Base-by-base conservation (phyloP, 345 rosid genomes). In the Aquilaria yunnanensis region DNA sequence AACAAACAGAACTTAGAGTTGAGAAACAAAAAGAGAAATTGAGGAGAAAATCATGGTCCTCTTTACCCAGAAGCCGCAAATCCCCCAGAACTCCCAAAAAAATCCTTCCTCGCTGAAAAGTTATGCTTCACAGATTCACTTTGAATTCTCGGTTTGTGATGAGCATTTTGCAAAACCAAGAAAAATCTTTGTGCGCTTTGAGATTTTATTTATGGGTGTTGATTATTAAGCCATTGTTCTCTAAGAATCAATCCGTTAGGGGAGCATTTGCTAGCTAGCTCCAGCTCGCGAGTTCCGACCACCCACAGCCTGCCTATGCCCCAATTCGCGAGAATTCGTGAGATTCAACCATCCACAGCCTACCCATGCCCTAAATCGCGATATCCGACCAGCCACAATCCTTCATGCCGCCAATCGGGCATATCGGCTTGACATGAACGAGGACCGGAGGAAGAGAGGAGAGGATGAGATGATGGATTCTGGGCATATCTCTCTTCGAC, bases 171-270 rank as follows among this genome's bases (percentile, higher is more conserved):
- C 96, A 88, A 74, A 88, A 86, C 70, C 96, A 86, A 66, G 89
- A 86, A 30, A 83, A 84, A 74, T 86, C 94, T 14, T 59, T 86
- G 16, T 66, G 68, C 31, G 51, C 88, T 59, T 69, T 90, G 68
- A 79, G 81, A 47, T 83, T 90, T 62, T 90, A 84, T 75, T 71
- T 86, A 81, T 93, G 98, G 98, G 79, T 79, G 65, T 84, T 82
- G 10, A 79, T 73, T 72, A 51, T 70, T 16, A 78, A 86, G 56
- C 81, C 78, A 30, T 60, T 68, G 31, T 69, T 81, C 68, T 70
- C 80, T 2, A 78, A 67, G 77, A 72, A 88, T 67, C 94, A 76
- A 65, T 79, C 90, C 30, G 70, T 86, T 33, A 79, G 78, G 60
- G 66, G 54, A 29, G 89, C 70, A 70, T 72, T 93, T 56, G 83